These are phyloP conservation scores for Alectoria sarmentosa DNA, from an alignment of 495 filamentous ascomycete species.

Conservation along the genomic window DNA sequence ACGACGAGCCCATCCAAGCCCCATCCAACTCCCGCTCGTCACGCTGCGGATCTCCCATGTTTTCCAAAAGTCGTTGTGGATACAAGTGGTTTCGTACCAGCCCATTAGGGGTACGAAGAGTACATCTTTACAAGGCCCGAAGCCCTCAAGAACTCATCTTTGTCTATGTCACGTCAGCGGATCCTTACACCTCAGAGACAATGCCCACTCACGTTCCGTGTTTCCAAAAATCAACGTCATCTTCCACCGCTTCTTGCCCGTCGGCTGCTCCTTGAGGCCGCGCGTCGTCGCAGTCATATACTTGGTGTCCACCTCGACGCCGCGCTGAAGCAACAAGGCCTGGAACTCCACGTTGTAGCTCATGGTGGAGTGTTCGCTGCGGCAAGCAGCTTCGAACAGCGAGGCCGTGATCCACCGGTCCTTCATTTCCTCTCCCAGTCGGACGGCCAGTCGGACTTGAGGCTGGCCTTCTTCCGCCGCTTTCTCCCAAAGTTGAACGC, in stretches of 20 bases:
- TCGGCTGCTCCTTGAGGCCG: slow-evolving; percentile 16
- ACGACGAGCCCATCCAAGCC: not conserved
- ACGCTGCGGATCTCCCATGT: not conserved
- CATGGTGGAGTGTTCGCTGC: slow-evolving; percentile 1
- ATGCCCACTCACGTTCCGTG: slow-evolving; percentile 9
- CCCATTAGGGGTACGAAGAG: not conserved
- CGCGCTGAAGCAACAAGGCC: slow-evolving; percentile 6
- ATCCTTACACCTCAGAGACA: not conserved
- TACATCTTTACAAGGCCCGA: slow-evolving; percentile 1
- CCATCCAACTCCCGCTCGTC: not conserved
- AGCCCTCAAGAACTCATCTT: slow-evolving; percentile 1
- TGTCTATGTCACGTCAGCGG: not conserved
- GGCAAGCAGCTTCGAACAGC: not conserved
- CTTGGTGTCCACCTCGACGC: slow-evolving; percentile 19
- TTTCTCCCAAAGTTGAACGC: slow-evolving; percentile 18
- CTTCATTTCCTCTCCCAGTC: slow-evolving; percentile 4
- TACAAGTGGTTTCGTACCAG: not conserved
- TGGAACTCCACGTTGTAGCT: slow-evolving; percentile 10
- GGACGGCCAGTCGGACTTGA: slow-evolving; percentile 11
- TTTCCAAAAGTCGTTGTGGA: not conserved
- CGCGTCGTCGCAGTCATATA: slow-evolving; percentile 29
- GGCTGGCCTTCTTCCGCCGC: slow-evolving; percentile 11
- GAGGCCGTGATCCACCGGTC: slow-evolving; percentile 18
- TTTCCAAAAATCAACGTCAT: slow-evolving; percentile 1
- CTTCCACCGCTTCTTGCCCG: not conserved